These are phyloP conservation scores for Babesia caballi DNA, from an alignment of 169 alveolate genomes.

Conservation along the genomic window DNA sequence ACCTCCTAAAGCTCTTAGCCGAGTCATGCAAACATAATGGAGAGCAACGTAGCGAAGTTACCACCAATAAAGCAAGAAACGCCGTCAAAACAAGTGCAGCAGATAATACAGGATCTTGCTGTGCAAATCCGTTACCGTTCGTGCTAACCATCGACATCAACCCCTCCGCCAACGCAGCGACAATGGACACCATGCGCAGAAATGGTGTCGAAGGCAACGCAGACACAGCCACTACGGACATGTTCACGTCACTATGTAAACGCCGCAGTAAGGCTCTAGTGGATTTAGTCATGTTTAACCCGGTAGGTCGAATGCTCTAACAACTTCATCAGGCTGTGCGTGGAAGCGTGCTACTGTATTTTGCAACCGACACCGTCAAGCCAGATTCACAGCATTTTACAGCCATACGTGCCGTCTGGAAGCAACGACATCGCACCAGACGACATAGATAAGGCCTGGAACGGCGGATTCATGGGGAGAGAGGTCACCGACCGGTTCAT, in stretches of 20 bases:
- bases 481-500: constrained; percentile 49
- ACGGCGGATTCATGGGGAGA: constrained; percentile 59
- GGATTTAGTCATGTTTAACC: constrained; percentile 54
- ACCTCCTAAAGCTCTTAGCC: constrained; percentile 20
- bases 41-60: background rate
- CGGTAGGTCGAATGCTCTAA: constrained; percentile 36
- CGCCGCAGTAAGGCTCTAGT: background rate
- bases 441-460: constrained; percentile 48
- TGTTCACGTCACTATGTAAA: background rate
- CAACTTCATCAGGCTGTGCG: too few species aligned
- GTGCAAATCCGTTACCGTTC: background rate
- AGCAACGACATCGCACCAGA: background rate
- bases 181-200: constrained; percentile 1
- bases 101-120: too few species aligned
- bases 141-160: constrained; percentile 42
- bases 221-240: constrained; percentile 30
- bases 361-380: too few species aligned
- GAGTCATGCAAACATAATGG: background rate
- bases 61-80: too few species aligned
- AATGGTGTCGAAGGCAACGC: constrained; percentile 1
- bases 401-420: constrained; percentile 63
- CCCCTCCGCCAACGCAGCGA: constrained; percentile 18
- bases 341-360: too few species aligned
- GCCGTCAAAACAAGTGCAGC: too few species aligned
- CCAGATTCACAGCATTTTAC: background rate